Evolutionary conservation across 2,329 filamentous ascomycete species (phyloP).

Genomic region (Sporothrix humicola): DNA sequence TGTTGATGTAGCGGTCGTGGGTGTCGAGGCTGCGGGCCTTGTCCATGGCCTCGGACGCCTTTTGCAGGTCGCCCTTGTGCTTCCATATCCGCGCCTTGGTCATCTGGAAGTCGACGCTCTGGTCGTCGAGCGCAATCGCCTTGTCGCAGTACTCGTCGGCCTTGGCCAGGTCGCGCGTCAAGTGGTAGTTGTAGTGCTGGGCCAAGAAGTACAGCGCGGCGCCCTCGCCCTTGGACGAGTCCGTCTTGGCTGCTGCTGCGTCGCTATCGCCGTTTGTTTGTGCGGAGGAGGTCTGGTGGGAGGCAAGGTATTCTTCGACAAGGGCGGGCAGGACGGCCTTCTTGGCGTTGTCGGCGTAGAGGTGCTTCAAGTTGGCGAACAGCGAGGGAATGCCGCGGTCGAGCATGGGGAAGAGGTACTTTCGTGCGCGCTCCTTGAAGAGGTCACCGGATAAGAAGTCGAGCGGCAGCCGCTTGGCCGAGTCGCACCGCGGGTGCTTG

Average conservation of each 20-base stretch:
- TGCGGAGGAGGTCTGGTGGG: constrained; percentile 47
- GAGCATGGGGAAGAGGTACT: constrained; percentile 83
- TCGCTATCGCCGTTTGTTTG: constrained; percentile 53
- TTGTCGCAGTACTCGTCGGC: constrained; percentile 83
- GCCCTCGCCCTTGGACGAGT: constrained; percentile 68
- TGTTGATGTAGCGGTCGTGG: constrained; percentile 96
- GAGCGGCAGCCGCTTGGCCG: constrained; percentile 81
- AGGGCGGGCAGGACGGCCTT: constrained; percentile 75
- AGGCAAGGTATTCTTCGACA: constrained; percentile 75
- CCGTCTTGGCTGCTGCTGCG: constrained; percentile 48
- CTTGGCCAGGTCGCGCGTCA: constrained; percentile 82
- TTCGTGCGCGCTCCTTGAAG: constrained; percentile 77
- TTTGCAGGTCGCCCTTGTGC: constrained; percentile 78
- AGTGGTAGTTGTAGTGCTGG: constrained; percentile 93
- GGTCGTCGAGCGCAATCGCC: constrained; percentile 77
- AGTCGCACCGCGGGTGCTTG: constrained; percentile 83
- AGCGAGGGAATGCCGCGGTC: constrained; percentile 93
- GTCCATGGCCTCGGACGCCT: constrained; percentile 88
- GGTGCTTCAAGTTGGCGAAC: constrained; percentile 93
- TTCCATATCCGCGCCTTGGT: constrained; percentile 95
- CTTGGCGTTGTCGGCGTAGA: constrained; percentile 81
- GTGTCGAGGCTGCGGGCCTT: constrained; percentile 82
- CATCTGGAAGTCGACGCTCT: constrained; percentile 90
- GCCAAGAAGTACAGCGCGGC: constrained; percentile 91
- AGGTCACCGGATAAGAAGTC: constrained; percentile 82